Base-by-base conservation (phyloP, 2,329 filamentous ascomycete species). In the Aspergillus intermedius region DNA sequence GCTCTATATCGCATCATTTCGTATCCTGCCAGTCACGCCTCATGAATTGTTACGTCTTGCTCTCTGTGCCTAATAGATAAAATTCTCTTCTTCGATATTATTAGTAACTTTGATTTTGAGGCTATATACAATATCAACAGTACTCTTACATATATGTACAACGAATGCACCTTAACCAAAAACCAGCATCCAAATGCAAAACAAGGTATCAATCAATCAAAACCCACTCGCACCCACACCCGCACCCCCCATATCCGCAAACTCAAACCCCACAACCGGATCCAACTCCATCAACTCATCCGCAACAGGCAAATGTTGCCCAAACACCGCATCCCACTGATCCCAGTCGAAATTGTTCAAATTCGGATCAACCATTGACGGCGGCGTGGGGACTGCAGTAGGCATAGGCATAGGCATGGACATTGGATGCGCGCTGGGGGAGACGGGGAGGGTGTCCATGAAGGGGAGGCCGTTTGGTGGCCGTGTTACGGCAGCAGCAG, bases 291-390 rank as follows among this genome's bases (percentile, higher is more conserved):
- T 71, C 10, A 71, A 49, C 32, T 72, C 70, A 49, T 72, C 70
- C 0, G 70, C 65, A 15, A 73, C 67, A 12, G 69, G 68, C 10
- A 73, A 57, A 50, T 74, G 71, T 47, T 74, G 71, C 2, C 72
- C 72, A 45, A 75, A 75, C 2, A 75, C 71, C 5, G 72, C 69
- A 46, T 75, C 73, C 73, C 73, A 75, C 54, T 73, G 66, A 46
- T 74, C 73, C 73, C 73, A 75, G 56, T 75, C 72, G 54, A 75
- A 75, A 47, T 72, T 68, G 19, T 72, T 68, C 17, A 72, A 46
- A 42, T 71, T 72, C 7, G 68, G 65, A 17, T 70, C 69, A 7
- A 69, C 56, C 62, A 69, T 64, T 1, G 64, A 68, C 1, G 65
- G 63, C 0, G 64, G 67, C 10, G 66, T 70, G 22, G 64, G 62